Evolutionary conservation across 1,284 basidiomycete genomes (phyloP).

Genomic region (Flammula alnicola): DNA sequence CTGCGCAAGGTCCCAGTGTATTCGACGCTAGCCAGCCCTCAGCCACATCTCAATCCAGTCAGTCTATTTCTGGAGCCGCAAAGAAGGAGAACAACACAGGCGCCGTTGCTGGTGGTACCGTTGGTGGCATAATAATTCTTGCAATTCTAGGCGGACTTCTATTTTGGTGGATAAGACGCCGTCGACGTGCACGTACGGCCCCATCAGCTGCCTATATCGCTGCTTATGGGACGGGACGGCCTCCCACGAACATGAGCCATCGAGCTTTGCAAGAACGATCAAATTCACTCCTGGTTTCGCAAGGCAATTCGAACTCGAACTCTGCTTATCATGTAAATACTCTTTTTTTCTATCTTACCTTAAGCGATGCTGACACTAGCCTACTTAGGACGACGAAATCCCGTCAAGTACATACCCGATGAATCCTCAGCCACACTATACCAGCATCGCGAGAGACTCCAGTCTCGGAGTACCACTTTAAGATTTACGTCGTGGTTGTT

Average conservation of each 20-base stretch:
- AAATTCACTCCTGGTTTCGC: not conserved
- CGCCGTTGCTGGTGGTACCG: constrained; percentile 31
- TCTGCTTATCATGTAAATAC: constrained; percentile 6
- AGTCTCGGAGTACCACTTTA: too few species aligned
- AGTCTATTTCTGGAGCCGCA: not conserved
- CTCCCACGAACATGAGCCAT: constrained; percentile 15
- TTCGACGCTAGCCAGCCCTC: not conserved
- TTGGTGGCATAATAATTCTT: constrained; percentile 28
- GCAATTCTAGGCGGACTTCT: constrained; percentile 19
- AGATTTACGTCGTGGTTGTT: too few species aligned
- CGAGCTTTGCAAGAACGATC: constrained; percentile 17
- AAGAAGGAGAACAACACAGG: constrained; percentile 23
- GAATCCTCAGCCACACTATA: not conserved
- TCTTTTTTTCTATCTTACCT: not conserved
- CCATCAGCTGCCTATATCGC: constrained; percentile 37
- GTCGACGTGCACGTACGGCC: constrained; percentile 29
- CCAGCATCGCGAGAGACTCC: too few species aligned
- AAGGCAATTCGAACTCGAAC: not conserved
- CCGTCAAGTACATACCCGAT: not conserved
- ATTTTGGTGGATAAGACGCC: constrained; percentile 26
- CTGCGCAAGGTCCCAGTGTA: not conserved
- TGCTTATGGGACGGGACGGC: constrained; percentile 22
- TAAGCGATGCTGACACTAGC: not conserved
- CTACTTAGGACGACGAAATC: constrained; percentile 6
- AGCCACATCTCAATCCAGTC: not conserved